Evolutionary conservation across 495 filamentous ascomycete genomes (phyloP).

Genomic region (Paragyromitra xinjiangensis): DNA sequence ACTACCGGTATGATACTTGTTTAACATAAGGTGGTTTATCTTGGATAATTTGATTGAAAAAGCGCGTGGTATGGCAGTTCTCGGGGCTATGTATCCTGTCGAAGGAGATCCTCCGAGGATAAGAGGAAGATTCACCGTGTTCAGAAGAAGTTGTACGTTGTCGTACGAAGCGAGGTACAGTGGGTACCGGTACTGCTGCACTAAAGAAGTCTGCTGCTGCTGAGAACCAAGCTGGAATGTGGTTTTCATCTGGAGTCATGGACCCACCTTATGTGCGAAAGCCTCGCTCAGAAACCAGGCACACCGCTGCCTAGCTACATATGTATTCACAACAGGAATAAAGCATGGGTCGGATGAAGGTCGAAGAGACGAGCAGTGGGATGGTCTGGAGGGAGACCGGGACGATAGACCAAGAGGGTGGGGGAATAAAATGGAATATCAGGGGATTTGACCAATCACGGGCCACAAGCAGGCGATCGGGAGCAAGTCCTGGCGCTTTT

Average conservation of each 20-base stretch:
- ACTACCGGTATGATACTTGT: slow-evolving; percentile 6
- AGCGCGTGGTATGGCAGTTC: slow-evolving; percentile 23
- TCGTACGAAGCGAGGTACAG: slow-evolving; percentile 27
- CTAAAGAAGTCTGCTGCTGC: slow-evolving; percentile 23
- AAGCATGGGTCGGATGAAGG: slow-evolving; percentile 30
- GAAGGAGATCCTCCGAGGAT: slow-evolving; percentile 2
- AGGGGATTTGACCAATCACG: slow-evolving; percentile 42
- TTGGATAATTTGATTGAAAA: slow-evolving; percentile 13
- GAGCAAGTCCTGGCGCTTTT: slow-evolving; percentile 1
- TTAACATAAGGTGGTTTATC: slow-evolving; percentile 9
- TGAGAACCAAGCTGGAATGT: slow-evolving; percentile 33
- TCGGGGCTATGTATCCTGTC: slow-evolving; percentile 27
- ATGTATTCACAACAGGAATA: slow-evolving; percentile 14
- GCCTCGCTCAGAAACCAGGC: slow-evolving; percentile 23
- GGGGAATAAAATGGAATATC: slow-evolving; percentile 12
- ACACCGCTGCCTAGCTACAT: not conserved
- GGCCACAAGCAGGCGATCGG: slow-evolving; percentile 34
- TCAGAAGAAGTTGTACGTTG: slow-evolving; percentile 12
- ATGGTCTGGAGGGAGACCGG: slow-evolving; percentile 4
- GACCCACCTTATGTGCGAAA: slow-evolving; percentile 16
- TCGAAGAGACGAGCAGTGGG: slow-evolving; percentile 18
- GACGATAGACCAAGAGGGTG: slow-evolving; percentile 21
- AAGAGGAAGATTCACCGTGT: not conserved
- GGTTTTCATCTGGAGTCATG: slow-evolving; percentile 21
- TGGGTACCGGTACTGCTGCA: not conserved